These are phyloP conservation scores for Mastigamoeba balamuthi DNA, from an alignment of 78 protist genomes.

Conservation along the genomic window DNA sequence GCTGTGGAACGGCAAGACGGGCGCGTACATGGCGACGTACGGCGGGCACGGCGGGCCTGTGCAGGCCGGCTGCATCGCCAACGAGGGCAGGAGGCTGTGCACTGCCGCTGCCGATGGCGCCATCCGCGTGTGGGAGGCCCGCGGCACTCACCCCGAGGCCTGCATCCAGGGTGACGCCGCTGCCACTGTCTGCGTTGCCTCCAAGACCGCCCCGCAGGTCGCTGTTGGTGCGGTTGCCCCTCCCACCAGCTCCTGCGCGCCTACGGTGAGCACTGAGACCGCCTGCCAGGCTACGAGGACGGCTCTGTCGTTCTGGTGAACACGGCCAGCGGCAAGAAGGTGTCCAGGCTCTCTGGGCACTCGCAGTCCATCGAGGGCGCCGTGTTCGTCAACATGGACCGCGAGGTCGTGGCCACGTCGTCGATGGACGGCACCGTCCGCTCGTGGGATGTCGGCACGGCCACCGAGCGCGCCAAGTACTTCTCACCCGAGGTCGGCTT, in stretches of 20 bases:
- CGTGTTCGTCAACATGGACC: conserved; percentile 1
- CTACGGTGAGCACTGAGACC: not conserved
- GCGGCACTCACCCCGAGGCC: not conserved
- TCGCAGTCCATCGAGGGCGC: conserved; percentile 11
- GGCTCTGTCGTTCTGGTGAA: conserved; percentile 11
- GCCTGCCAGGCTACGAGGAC: conserved; percentile 34
- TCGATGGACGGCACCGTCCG: conserved; percentile 25
- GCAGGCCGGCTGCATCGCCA: conserved; percentile 41
- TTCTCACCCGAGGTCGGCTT: too few species aligned
- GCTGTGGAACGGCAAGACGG: conserved; percentile 49
- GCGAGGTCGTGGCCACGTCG: conserved; percentile 13
- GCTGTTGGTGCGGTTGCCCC: not conserved
- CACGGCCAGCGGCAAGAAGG: conserved; percentile 9
- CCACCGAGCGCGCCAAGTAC: too few species aligned
- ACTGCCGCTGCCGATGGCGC: conserved; percentile 50
- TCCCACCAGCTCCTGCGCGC: not conserved
- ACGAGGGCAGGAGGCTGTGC: conserved; percentile 36
- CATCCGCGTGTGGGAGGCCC: conserved; percentile 52
- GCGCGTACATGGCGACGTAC: conserved; percentile 10
- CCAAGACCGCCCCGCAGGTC: not conserved
- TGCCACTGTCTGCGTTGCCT: too few species aligned
- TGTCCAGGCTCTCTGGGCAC: conserved; percentile 25
- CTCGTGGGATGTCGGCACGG: conserved; percentile 39
- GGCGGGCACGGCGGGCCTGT: conserved; percentile 44
- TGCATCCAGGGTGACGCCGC: conserved; percentile 17